Conservation (phyloP, 2,329 filamentous ascomycete genomes). For the Dactylellina haptotyla region DNA sequence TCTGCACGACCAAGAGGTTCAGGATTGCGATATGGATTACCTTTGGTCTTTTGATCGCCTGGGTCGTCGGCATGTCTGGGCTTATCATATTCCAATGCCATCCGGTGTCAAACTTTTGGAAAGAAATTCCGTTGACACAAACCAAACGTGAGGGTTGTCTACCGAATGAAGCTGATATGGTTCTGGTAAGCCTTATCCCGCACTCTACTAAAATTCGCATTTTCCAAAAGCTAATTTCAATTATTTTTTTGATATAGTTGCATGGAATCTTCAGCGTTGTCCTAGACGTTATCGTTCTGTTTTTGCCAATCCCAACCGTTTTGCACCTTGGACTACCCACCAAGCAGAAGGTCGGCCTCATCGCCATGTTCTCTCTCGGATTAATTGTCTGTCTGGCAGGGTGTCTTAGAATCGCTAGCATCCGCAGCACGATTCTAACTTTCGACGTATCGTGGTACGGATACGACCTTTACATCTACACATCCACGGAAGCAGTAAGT, state of each 20-base stretch:
- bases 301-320: slow-evolving; percentile 46
- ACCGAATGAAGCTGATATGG: slow-evolving; percentile 45
- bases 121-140: slow-evolving; percentile 37
- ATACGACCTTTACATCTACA: slow-evolving; percentile 50
- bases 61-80: slow-evolving; percentile 43
- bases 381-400: slow-evolving; percentile 50
- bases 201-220: background rate
- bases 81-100: slow-evolving; percentile 53
- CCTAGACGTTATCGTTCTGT: slow-evolving; percentile 41
- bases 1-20: slow-evolving; percentile 47
- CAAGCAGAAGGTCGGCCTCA: slow-evolving; percentile 49
- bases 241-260: slow-evolving; percentile 4
- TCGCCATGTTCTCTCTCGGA: slow-evolving; percentile 53
- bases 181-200: slow-evolving; percentile 24
- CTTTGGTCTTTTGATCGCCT: slow-evolving; percentile 26
- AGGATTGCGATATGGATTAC: slow-evolving; percentile 47
- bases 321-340: slow-evolving; percentile 38
- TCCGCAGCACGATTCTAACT: slow-evolving; percentile 42
- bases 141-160: slow-evolving; percentile 27
- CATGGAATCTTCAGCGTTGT: slow-evolving; percentile 50
- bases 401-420: slow-evolving; percentile 45
- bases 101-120: slow-evolving; percentile 50
- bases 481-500: slow-evolving; percentile 50
- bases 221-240: background rate
- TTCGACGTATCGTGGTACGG: slow-evolving; percentile 51